Base-by-base conservation (phyloP, 768 basidiomycete genomes). In the Asterophora parasitica region DNA sequence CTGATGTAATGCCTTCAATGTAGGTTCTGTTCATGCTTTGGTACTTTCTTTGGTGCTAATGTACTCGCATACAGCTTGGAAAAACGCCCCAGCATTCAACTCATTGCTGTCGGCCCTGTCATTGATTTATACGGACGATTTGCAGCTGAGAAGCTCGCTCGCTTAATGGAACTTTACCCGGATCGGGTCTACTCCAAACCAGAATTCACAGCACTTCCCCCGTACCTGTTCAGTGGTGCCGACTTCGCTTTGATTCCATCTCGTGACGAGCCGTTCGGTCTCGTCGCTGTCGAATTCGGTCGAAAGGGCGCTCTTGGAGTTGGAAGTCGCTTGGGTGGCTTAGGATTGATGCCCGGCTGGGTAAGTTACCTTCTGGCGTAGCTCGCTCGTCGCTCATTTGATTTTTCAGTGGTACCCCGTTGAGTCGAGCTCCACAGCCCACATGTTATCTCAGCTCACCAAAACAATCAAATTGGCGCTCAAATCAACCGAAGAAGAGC, bases 311-410 rank as follows among this genome's bases (percentile, higher is more conserved):
- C 93, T 46, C 80, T 96, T 44, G 93, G 93, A 71, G 93, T 96
- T 55, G 93, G 93, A 55, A 83, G 86, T 72, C 88, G 93, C 58
- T 77, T 95, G 16, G 93, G 93, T 61, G 93, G 93, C 73, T 77
- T 96, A 36, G 93, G 93, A 67, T 72, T 96, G 50, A 96, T 96
- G 93, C 93, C 93, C 62, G 93, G 92, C 70, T 95, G 93, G 93
- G 91, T 92, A 62, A 59, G 85, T 30, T 11, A 11, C 12, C 8
- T 31, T 32, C 23, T 6, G 23, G 23, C 23, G 8, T 55, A 12
- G 36, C 17, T 19, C 16, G 11, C 12, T 12, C 11, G 40, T 42
- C 44, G 35, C 12, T 45, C 5, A 15, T 46, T 51, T 28, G 47
- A 28, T 26, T 46, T 6, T 46, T 53, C 54, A 92, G 91, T 96